Evolutionary conservation across 352 stramenopile species (phyloP).

Genomic region (Pythium biforme): DNA sequence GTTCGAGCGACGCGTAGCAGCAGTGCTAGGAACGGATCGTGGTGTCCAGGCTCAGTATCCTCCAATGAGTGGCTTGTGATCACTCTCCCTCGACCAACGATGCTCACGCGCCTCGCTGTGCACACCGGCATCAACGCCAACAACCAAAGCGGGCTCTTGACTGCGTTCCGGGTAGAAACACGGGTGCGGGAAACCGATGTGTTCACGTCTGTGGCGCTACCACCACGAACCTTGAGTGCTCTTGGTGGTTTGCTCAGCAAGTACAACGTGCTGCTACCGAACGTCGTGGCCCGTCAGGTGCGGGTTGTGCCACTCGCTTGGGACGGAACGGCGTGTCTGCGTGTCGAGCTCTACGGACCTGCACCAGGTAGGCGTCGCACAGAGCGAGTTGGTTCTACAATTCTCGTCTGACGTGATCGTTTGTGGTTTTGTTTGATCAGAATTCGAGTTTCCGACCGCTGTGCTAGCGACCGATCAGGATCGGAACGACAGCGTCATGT

Average conservation of each 20-base stretch:
- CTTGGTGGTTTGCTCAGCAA: background rate
- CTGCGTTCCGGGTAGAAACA: constrained; percentile 19
- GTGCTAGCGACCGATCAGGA: constrained; percentile 23
- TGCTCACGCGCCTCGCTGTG: constrained; percentile 37
- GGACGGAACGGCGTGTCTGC: constrained; percentile 36
- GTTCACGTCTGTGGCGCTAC: constrained; percentile 12
- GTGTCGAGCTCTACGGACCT: constrained; percentile 46
- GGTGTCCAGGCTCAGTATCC: constrained; percentile 33
- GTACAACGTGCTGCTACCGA: constrained; percentile 27
- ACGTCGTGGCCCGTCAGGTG: constrained; percentile 36
- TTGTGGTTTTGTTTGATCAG: background rate
- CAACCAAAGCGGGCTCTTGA: constrained; percentile 11
- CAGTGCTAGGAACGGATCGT: constrained; percentile 24
- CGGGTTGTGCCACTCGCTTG: constrained; percentile 44
- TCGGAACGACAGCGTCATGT: constrained; percentile 12
- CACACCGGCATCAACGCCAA: constrained; percentile 25
- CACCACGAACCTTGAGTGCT: background rate
- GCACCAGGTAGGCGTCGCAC: constrained; percentile 30
- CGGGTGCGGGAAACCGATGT: background rate
- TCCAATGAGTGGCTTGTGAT: constrained; percentile 46
- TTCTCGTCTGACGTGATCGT: background rate
- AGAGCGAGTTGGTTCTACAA: background rate
- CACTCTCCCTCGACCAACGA: constrained; percentile 38
- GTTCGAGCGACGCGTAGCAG: constrained; percentile 19
- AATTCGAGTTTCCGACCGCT: constrained; percentile 6